Percentiles rank a stretch among this genome's conserved stretches.
These are phyloP conservation scores for Moesziomyces sp. DNA, from an alignment of 1,284 basidiomycete genomes.

Conservation along the genomic window DNA sequence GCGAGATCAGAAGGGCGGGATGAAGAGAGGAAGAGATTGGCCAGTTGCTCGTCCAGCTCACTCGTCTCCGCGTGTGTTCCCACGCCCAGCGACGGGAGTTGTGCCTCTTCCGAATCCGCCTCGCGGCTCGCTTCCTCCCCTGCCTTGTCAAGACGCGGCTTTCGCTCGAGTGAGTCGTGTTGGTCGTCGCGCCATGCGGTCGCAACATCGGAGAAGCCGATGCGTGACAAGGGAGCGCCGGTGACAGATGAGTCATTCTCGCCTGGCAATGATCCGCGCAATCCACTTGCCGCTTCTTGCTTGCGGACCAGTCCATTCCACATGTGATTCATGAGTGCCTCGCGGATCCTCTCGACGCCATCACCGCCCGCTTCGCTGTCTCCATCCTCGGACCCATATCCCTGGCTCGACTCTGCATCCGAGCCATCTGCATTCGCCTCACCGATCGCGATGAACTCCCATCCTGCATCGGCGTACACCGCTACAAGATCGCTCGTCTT, in stretches of 20 bases:
- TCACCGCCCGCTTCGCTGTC: constrained; percentile 26
- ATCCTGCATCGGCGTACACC: constrained; percentile 55
- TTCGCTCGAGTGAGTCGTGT: not conserved
- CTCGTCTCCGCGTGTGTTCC: constrained; percentile 13
- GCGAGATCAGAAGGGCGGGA: constrained; percentile 19
- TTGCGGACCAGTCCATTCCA: constrained; percentile 55
- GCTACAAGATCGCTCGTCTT: constrained; percentile 41
- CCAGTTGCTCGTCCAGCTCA: constrained; percentile 35
- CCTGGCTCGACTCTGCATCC: not conserved
- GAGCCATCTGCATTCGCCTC: constrained; percentile 18
- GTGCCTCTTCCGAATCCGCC: not conserved
- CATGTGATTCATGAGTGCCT: constrained; percentile 57
- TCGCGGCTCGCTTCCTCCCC: not conserved
- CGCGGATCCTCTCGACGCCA: constrained; percentile 54
- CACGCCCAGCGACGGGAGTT: constrained; percentile 6
- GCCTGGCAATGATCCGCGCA: no score
- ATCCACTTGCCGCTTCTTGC: constrained; percentile 1
- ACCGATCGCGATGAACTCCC: constrained; percentile 58
- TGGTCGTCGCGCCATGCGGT: no score
- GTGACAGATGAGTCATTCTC: no score
- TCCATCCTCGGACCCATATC: constrained; percentile 17
- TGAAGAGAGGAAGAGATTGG: constrained; percentile 31
- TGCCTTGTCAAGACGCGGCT: not conserved
- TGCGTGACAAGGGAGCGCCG: no score
- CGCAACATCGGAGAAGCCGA: no score